phyloP scores from a whole-genome alignment of 257 asterid genomes.

The Lantana camara region DNA sequence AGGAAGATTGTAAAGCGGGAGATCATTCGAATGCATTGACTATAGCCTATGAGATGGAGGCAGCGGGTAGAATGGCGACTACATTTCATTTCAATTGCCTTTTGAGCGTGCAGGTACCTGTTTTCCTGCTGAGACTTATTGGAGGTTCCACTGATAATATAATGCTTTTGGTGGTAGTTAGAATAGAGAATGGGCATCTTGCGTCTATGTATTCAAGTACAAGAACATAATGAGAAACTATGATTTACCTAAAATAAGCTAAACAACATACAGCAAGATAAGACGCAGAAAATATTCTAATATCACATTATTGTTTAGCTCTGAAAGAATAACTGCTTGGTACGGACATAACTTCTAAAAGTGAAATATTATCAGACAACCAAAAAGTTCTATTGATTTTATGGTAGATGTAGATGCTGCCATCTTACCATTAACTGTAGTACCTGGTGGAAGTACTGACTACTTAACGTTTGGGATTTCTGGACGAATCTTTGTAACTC shows the following conservation, averaged over 20 bases:
- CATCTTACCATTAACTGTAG: constrained; percentile 13
- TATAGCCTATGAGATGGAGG: constrained; percentile 98
- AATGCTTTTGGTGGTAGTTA: constrained; percentile 4
- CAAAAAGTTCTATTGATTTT: constrained; percentile 10
- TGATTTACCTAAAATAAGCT: too few species aligned
- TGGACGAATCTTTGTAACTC: too few species aligned
- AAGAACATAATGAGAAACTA: too few species aligned
- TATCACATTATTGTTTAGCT: neutral
- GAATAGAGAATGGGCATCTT: too few species aligned
- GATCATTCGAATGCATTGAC: constrained; percentile 98
- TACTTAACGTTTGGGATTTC: constrained; percentile 7
- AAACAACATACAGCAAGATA: too few species aligned
- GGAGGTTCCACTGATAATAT: constrained; percentile 6
- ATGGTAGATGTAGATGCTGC: constrained; percentile 22
- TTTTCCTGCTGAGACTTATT: constrained; percentile 24
- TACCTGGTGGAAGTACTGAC: neutral
- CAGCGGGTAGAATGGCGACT: constrained; percentile 99
- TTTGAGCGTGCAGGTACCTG: constrained; percentile 84
- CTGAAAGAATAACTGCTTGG: constrained; percentile 15
- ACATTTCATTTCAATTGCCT: constrained; percentile 98
- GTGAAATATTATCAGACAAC: constrained; percentile 8
- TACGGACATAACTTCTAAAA: constrained; percentile 14
- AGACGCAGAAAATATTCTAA: too few species aligned
- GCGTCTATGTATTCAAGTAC: too few species aligned
- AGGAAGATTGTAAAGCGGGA: constrained; percentile 90